phyloP scores from a whole-genome alignment of 768 basidiomycete genomes.

The button mushroom (Agaricus bisporus) region DNA sequence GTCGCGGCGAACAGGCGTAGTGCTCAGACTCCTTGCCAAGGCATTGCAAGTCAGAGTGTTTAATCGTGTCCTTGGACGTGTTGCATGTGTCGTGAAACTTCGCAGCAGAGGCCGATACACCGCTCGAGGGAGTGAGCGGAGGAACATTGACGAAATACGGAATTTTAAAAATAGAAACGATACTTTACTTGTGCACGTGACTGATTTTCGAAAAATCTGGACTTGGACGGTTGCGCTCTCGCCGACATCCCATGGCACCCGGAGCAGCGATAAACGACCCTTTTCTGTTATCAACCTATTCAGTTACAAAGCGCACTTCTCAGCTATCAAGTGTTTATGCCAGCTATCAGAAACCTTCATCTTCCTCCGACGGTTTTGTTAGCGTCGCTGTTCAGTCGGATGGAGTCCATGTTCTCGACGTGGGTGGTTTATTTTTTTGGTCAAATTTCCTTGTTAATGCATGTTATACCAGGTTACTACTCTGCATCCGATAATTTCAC shows the following conservation, averaged over 20 bases:
- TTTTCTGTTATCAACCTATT: constrained; percentile 32
- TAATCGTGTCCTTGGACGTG: not conserved
- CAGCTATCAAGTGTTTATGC: constrained; percentile 13
- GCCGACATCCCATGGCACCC: constrained; percentile 1
- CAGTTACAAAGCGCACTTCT: constrained; percentile 7
- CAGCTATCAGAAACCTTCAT: constrained; percentile 9
- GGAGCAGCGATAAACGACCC: constrained; percentile 27
- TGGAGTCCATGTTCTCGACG: constrained; percentile 72
- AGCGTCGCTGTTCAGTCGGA: constrained; percentile 69
- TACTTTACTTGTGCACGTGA: constrained; percentile 3
- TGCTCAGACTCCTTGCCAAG: constrained; percentile 2
- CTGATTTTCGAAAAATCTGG: constrained; percentile 10
- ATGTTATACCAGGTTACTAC: constrained; percentile 43
- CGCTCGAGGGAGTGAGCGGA: constrained; percentile 3
- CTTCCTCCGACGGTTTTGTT: constrained; percentile 46
- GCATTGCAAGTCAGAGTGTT: not conserved
- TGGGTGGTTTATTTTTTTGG: constrained; percentile 20
- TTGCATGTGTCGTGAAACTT: not conserved
- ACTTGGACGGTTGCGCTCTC: not conserved
- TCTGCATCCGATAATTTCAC: constrained; percentile 60
- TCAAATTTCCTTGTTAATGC: not conserved
- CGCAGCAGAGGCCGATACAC: not conserved
- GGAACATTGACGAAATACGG: constrained; percentile 1
- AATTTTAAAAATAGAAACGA: not conserved
- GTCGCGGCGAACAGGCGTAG: constrained; percentile 12